Conservation (phyloP, 2,329 filamentous ascomycete species). For the Pestalotiopsis sp. region DNA sequence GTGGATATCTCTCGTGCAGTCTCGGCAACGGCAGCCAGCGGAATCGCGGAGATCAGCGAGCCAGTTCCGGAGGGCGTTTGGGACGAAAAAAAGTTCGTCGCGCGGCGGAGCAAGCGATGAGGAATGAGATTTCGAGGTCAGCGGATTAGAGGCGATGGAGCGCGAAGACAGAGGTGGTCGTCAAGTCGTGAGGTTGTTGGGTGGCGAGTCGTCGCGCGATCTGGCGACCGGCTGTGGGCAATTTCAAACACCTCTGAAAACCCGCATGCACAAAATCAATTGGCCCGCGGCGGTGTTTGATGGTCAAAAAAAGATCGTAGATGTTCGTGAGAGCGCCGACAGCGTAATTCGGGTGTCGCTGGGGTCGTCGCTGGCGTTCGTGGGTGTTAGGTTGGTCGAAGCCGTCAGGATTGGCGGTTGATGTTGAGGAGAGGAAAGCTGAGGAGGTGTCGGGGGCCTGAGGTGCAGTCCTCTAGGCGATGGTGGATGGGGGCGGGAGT, state of each 20-base stretch:
- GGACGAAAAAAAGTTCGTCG: conserved; percentile 1
- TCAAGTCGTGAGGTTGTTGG: conserved; percentile 20
- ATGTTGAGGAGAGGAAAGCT: conserved; percentile 9
- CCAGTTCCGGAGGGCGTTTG: not conserved
- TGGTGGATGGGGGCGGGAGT: conserved; percentile 1
- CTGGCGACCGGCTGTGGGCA: conserved; percentile 39
- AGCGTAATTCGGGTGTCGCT: conserved; percentile 13
- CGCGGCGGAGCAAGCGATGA: conserved; percentile 13
- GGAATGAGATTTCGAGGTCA: conserved; percentile 10
- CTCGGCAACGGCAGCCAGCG: not conserved
- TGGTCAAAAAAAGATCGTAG: conserved; percentile 1
- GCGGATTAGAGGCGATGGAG: not conserved
- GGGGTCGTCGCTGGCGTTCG: conserved; percentile 12
- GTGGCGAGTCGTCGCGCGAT: conserved; percentile 37
- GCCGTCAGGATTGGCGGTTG: conserved; percentile 10
- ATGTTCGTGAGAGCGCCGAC: conserved; percentile 11
- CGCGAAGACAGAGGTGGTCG: conserved; percentile 20
- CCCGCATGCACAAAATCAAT: conserved; percentile 34
- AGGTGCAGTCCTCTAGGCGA: not conserved
- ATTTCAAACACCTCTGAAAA: conserved; percentile 33
- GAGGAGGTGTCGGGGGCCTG: conserved; percentile 8
- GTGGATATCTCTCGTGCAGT: not conserved
- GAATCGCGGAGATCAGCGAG: not conserved
- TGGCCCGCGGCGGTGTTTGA: conserved; percentile 14
- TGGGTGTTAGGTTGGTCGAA: conserved; percentile 7